Conservation (phyloP, 176 grass and related monocot species). For the Eragrostis nindensis region DNA sequence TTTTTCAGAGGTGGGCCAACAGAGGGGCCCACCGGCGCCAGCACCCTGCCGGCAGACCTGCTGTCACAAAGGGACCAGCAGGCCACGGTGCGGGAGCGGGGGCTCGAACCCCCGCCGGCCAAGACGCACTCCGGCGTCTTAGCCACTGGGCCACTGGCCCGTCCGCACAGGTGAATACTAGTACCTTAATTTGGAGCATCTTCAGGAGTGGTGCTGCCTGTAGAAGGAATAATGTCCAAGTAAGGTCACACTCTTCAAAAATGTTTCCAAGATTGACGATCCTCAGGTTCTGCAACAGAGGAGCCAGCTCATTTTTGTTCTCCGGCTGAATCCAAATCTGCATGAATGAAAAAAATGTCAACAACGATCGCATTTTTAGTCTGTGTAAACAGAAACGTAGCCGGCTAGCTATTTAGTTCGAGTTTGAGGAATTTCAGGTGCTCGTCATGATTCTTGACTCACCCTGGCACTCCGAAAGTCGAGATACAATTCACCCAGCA, state of each 20-base stretch:
- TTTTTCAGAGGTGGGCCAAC: too few relatives aligned
- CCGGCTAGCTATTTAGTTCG: background rate
- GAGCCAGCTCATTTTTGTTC: background rate
- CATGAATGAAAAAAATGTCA: background rate
- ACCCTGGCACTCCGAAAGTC: background rate
- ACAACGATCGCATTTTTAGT: background rate
- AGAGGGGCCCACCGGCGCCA: too few relatives aligned
- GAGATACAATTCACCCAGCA: background rate
- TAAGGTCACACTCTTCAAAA: background rate
- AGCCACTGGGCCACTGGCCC: too few relatives aligned
- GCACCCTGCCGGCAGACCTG: too few relatives aligned
- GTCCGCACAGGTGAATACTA: background rate
- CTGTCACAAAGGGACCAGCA: too few relatives aligned
- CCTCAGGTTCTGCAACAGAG: background rate
- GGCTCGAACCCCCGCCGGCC: too few relatives aligned
- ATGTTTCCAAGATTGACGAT: background rate
- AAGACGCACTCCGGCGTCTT: too few relatives aligned
- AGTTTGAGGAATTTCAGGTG: background rate
- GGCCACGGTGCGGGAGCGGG: too few relatives aligned
- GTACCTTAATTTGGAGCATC: background rate
- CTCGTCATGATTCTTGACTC: background rate
- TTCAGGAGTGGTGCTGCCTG: background rate
- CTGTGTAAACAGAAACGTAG: background rate
- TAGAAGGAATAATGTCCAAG: background rate
- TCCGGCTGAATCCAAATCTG: conserved; percentile 10